These are phyloP conservation scores for Acer yangbiense DNA, from an alignment of 345 rosid species.

Conservation along the genomic window DNA sequence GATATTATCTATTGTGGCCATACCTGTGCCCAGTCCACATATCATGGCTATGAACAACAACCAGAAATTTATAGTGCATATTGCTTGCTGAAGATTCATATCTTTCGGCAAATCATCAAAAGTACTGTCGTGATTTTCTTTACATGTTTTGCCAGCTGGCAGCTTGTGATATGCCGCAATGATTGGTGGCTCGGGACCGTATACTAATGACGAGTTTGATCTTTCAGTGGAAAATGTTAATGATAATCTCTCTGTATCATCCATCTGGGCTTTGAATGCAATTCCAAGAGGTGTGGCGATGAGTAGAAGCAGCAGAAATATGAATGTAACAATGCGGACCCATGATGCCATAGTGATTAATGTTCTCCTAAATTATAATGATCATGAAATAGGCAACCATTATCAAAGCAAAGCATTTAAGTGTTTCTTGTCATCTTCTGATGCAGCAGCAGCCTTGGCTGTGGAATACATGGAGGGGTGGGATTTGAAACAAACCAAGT, in stretches of 20 bases:
- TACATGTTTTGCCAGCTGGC: conserved; percentile 21
- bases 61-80: conserved; percentile 62
- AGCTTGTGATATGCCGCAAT: conserved; percentile 11
- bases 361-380: conserved; percentile 53
- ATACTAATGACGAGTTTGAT: not conserved
- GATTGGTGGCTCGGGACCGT: not conserved
- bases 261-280: conserved; percentile 56
- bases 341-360: conserved; percentile 45
- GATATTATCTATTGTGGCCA: conserved; percentile 74
- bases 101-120: conserved; percentile 26
- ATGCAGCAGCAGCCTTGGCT: too few species aligned
- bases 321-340: conserved; percentile 45
- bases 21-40: conserved; percentile 85
- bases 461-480: too few species aligned
- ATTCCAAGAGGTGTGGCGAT: conserved; percentile 50
- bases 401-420: conserved; percentile 66
- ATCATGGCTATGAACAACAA: conserved; percentile 67
- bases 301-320: conserved; percentile 51
- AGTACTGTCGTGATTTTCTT: conserved; percentile 7
- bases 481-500: too few species aligned
- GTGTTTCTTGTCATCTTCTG: conserved; percentile 78
- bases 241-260: conserved; percentile 31
- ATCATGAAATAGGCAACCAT: conserved; percentile 73
- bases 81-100: conserved; percentile 54
- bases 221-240: conserved; percentile 16